Conservation (phyloP, 2,329 filamentous ascomycete genomes). For the Neonectria sp. region DNA sequence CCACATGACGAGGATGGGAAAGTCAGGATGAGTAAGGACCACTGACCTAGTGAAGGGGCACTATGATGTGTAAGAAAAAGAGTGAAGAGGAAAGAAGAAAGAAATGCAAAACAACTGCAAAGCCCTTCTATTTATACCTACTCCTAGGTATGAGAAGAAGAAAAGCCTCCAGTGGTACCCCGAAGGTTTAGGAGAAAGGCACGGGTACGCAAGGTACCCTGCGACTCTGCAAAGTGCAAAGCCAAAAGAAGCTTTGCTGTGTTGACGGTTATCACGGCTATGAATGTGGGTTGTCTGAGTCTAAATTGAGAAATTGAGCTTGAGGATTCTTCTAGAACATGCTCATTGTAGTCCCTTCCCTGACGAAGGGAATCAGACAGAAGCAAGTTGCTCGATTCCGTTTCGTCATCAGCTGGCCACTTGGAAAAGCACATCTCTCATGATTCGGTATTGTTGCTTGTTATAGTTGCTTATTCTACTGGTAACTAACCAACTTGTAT, state of each 20-base stretch:
- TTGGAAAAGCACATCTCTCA: neutral
- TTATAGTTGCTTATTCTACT: neutral
- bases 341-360: neutral
- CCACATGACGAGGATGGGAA: neutral
- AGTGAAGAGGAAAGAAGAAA: too few species aligned
- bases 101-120: neutral
- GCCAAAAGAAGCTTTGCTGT: neutral
- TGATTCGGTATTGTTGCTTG: neutral
- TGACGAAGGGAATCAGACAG: neutral
- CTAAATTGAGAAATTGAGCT: neutral
- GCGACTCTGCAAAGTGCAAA: constrained; percentile 4
- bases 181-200: neutral
- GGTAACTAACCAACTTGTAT: neutral
- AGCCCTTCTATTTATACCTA: neutral
- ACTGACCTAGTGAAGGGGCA: neutral
- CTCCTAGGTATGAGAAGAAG: too few species aligned
- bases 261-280: neutral
- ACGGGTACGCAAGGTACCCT: neutral
- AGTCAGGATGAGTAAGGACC: neutral
- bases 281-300: neutral
- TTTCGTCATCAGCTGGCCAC: neutral
- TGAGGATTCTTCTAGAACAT: neutral
- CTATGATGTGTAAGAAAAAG: neutral
- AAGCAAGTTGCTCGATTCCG: neutral
- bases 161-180: too few species aligned